Base-by-base conservation (phyloP, 176 grass and related monocot genomes). In the Oryza australiensis region DNA sequence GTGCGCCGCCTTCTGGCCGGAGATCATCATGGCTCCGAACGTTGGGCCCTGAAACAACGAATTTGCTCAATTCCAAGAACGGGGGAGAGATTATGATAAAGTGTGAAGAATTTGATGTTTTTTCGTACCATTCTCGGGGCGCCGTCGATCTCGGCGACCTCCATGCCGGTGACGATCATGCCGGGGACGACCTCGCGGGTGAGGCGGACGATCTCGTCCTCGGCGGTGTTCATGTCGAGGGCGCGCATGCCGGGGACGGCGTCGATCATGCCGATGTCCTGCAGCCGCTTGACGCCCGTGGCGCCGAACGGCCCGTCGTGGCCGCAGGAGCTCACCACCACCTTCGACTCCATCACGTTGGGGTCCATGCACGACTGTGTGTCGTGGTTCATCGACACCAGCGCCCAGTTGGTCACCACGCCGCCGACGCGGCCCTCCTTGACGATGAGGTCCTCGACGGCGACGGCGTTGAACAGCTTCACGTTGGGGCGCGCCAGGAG, bases 341-440 rank as follows among this genome's bases (percentile, higher is more conserved):
- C 89, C 87, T 88, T 93, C 24, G 96, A 86, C 74, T 99, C 96
- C 91, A 99, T 95, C 41, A 99, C 80, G 75, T 99, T 99, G 27
- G 96, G 96, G 72, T 99, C 93, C 96, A 99, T 99, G 87, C 96
- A 99, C 10, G 96, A 99, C 80, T 99, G 91, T 0, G 96, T 99
- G 91, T 95, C 83, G 46, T 99, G 96, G 89, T 99, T 99, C 93
- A 95, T 90, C 4, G 96, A 95, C 4, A 99, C 93, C 9, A 99
- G 76, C 45, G 93, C 93, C 96, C 93, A 99, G 87, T 99, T 99
- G 72, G 96, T 99, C 22, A 99, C 96, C 7, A 99, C 96, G 10
- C 96, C 96, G 0, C 85, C 89, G 15, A 99, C 93, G 73, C 89
- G 88, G 28, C 68, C 76, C 5, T 78, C 80, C 82, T 92, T 93